These are phyloP conservation scores for Beauveria australis DNA, from an alignment of 2,329 filamentous ascomycete species.

Conservation along the genomic window DNA sequence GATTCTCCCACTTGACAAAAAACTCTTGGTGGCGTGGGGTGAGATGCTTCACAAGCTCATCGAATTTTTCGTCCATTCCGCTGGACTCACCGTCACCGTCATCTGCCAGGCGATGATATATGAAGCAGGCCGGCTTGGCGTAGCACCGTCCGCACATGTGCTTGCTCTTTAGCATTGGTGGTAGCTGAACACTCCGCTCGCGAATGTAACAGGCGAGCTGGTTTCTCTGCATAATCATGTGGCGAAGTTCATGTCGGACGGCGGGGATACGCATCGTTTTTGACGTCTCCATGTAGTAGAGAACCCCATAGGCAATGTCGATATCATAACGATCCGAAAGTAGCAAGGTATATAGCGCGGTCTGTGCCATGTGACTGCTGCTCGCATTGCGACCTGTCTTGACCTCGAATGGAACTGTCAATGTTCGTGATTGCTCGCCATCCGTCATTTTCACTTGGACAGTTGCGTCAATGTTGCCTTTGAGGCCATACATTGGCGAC, in stretches of 20 bases:
- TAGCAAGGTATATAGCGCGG: slow-evolving; percentile 84
- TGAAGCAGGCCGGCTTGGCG: slow-evolving; percentile 82
- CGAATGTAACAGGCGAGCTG: slow-evolving; percentile 78
- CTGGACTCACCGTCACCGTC: slow-evolving; percentile 74
- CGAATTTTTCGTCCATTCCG: slow-evolving; percentile 73
- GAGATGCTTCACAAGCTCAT: slow-evolving; percentile 72
- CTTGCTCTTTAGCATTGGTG: slow-evolving; percentile 76
- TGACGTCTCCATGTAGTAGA: slow-evolving; percentile 93
- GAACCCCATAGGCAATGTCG: slow-evolving; percentile 77
- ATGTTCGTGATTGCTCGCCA: slow-evolving; percentile 52
- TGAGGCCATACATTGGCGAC: slow-evolving; percentile 95
- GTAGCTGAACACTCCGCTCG: slow-evolving; percentile 69
- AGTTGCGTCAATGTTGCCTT: slow-evolving; percentile 96
- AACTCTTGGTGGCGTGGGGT: slow-evolving; percentile 68
- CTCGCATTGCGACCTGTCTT: slow-evolving; percentile 87
- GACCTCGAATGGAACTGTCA: slow-evolving; percentile 89
- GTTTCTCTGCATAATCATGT: slow-evolving; percentile 96
- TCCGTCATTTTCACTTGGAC: slow-evolving; percentile 80
- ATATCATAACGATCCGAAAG: slow-evolving; percentile 93
- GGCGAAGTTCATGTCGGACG: slow-evolving; percentile 77
- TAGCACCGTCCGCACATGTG: slow-evolving; percentile 83
- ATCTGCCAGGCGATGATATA: slow-evolving; percentile 87
- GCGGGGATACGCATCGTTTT: slow-evolving; percentile 79
- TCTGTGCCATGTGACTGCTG: slow-evolving; percentile 82
- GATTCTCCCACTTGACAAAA: slow-evolving; percentile 88